Conservation (phyloP, 305 asterid genomes). For the Fraxinus nigra region DNA sequence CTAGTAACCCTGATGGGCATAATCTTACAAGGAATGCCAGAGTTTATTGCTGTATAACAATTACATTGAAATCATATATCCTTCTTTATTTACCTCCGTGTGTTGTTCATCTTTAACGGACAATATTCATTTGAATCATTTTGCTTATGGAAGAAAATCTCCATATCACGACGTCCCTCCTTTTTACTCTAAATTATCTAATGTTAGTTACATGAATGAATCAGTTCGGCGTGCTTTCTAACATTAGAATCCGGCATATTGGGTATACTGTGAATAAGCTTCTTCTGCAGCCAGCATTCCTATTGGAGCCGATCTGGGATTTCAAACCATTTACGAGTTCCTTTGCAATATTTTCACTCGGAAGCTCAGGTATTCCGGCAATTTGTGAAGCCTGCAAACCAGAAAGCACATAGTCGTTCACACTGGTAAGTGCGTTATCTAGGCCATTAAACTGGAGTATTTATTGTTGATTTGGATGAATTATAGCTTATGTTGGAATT, state of each 20-base stretch:
- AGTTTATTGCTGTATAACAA: not conserved
- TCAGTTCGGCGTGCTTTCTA: not conserved
- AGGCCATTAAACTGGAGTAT: too few relatives aligned
- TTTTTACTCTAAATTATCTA: too few relatives aligned
- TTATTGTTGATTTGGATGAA: too few relatives aligned
- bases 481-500: too few relatives aligned
- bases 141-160: not conserved
- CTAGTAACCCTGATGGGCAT: not conserved
- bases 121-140: not conserved
- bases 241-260: slow-evolving; percentile 65
- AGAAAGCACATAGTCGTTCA: not conserved
- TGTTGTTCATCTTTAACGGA: not conserved
- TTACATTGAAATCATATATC: not conserved
- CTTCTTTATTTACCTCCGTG: not conserved
- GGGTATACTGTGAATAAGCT: slow-evolving; percentile 74
- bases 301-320: slow-evolving; percentile 96
- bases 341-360: slow-evolving; percentile 77
- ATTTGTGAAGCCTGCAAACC: slow-evolving; percentile 86
- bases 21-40: not conserved
- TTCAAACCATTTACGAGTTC: slow-evolving; percentile 87
- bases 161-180: not conserved
- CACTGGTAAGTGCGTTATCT: too few relatives aligned
- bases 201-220: too few relatives aligned
- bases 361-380: slow-evolving; percentile 73
- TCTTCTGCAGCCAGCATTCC: slow-evolving; percentile 76